These are phyloP conservation scores for Erythrophleum ivorense DNA, from an alignment of 331 rosid genomes.

Conservation along the genomic window DNA sequence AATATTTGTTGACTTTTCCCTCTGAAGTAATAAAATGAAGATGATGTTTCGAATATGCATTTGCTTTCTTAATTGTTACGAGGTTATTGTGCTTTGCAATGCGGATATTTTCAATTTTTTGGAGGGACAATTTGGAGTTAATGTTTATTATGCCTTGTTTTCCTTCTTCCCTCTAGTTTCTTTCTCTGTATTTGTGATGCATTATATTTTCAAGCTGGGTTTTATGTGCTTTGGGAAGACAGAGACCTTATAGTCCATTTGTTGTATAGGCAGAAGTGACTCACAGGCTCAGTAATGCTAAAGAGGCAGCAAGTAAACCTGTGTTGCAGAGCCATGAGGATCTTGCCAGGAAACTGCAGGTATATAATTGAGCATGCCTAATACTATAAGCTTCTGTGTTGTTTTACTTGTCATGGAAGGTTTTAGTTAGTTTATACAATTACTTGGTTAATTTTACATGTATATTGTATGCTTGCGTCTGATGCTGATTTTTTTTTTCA, in stretches of 20 bases:
- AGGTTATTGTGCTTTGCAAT: constrained; percentile 35
- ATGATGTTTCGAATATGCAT: not conserved
- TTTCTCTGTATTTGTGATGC: not conserved
- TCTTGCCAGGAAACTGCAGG: constrained; percentile 97
- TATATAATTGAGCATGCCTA: constrained; percentile 29
- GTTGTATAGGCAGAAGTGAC: constrained; percentile 88
- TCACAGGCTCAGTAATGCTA: constrained; percentile 84
- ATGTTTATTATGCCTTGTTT: not conserved
- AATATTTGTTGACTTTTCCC: constrained; percentile 14
- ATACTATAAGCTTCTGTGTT: not conserved
- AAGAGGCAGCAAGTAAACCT: constrained; percentile 79
- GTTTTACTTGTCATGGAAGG: constrained; percentile 11
- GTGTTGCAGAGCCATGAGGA: constrained; percentile 82
- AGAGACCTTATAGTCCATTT: constrained; percentile 29
- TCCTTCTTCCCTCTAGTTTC: not conserved
- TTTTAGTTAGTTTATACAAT: not conserved
- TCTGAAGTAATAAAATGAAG: not conserved
- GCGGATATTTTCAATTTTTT: not conserved
- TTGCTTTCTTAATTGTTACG: constrained; percentile 14
- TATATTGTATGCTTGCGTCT: not conserved
- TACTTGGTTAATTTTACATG: constrained; percentile 8
- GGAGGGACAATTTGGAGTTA: not conserved
- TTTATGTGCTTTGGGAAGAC: constrained; percentile 11
- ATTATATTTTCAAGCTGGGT: constrained; percentile 14
- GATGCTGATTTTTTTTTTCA: not conserved